Evolutionary conservation across 306 rosid species (phyloP).

Genomic region (Vigna reflexopilosa): DNA sequence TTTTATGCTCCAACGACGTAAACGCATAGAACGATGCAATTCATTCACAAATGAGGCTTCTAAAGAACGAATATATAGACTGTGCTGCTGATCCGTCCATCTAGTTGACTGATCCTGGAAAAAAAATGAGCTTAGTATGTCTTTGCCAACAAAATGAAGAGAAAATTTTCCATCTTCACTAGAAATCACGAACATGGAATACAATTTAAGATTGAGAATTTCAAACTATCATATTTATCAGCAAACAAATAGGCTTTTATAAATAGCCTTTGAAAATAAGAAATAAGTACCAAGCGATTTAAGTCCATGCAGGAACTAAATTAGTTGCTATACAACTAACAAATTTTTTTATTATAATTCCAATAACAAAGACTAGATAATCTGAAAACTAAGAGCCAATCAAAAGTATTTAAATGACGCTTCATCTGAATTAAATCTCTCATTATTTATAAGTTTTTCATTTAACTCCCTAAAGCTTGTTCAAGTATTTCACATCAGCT

Average conservation of each 20-base stretch:
- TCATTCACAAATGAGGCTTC: slow-evolving; percentile 83
- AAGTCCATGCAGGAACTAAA: slow-evolving; percentile 26
- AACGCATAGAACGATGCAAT: slow-evolving; percentile 54
- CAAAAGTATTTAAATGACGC: not conserved
- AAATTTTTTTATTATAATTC: not conserved
- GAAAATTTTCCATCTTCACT: slow-evolving; percentile 8
- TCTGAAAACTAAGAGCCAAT: slow-evolving; percentile 27
- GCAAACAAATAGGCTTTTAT: slow-evolving; percentile 27
- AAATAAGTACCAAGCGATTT: not conserved
- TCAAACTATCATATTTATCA: slow-evolving; percentile 11
- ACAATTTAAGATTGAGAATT: slow-evolving; percentile 12
- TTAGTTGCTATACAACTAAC: not conserved
- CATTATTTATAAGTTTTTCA: slow-evolving; percentile 5
- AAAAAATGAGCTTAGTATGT: slow-evolving; percentile 36
- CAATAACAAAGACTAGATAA: slow-evolving; percentile 36
- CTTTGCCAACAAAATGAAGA: slow-evolving; percentile 37
- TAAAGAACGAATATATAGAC: slow-evolving; percentile 69
- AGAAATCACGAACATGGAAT: slow-evolving; percentile 17
- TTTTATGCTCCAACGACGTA: slow-evolving; percentile 48
- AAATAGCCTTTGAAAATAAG: slow-evolving; percentile 32
- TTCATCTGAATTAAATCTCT: slow-evolving; percentile 34
- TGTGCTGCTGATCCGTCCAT: slow-evolving; percentile 90
- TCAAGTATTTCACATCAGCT: slow-evolving; percentile 29
- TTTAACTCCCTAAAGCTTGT: slow-evolving; percentile 14
- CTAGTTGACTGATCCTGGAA: slow-evolving; percentile 58